Evolutionary conservation across 805 yeast genomes (phyloP), one percentile per base, ranked within the genome.

Genomic region (Wickerhamomyces rabaulensis): DNA sequence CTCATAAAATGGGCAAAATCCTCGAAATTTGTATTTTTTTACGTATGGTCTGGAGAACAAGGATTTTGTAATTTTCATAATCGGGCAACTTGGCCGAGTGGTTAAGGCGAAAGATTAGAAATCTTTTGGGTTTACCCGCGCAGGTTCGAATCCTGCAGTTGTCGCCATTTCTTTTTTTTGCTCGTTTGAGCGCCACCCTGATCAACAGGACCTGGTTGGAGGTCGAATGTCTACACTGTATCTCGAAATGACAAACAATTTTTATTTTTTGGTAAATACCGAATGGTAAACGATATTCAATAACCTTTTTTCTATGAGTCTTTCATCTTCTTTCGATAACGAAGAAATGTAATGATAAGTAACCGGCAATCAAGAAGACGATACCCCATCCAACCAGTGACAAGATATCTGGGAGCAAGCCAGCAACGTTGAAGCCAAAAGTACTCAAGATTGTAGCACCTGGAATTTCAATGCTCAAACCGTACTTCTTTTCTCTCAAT

Each of bases 391-490:
- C 73, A 0, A 70, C 69, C 43, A 94, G 71, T 49, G 78, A 78
- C 29, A 73, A 62, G 25, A 84, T 73, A 63, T 94, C 98, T 31
- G 71, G 70, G 65, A 78, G 66, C 45, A 87, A 76, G 2, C 91
- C 94, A 21, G 82, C 79, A 13, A 88, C 92, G 53, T 87, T 78
- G 64, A 94, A 94, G 0, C 99, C 99, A 70, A 94, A 94, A 0
- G 98, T 89, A 55, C 95, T 87, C 55, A 94, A 74, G 46, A 94
- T 94, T 2, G 96, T 95, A 2, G 99, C 98, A 10, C 99, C 99
- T 0, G 99, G 99, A 15, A 94, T 95, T 65, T 90, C 96, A 56
- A 94, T 92, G 40, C 91, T 86, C 39, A 94, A 74, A 0, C 99
- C 99, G 60, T 84, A 92, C 66, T 94, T 94, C 62, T 80, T 83